Evolutionary conservation across 805 yeast genomes (phyloP).

Genomic region (Scheffersomyces coipomensis): DNA sequence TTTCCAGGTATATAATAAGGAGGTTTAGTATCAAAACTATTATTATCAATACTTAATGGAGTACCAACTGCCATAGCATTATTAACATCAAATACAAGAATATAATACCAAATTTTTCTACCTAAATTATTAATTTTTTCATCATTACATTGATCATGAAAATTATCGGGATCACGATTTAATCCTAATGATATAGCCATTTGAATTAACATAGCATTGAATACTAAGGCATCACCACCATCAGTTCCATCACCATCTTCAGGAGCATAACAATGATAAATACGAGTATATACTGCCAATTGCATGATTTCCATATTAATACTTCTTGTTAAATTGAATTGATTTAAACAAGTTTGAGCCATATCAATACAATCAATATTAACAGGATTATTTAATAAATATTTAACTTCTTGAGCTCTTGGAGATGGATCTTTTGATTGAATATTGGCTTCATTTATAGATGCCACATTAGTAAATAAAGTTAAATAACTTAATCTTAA

Average conservation of each 20-base stretch:
- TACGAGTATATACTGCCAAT: constrained; percentile 49
- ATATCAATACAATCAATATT: constrained; percentile 26
- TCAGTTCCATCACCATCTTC: constrained; percentile 58
- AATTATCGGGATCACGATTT: constrained; percentile 60
- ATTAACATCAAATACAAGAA: constrained; percentile 29
- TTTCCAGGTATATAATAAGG: constrained; percentile 35
- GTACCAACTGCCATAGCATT: constrained; percentile 31
- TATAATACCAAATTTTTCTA: constrained; percentile 58
- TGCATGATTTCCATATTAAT: constrained; percentile 54
- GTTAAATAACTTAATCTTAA: constrained; percentile 33
- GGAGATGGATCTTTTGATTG: constrained; percentile 22
- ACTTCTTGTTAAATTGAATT: constrained; percentile 31
- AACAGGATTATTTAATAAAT: constrained; percentile 27
- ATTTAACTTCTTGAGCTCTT: constrained; percentile 20
- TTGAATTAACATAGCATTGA: constrained; percentile 56
- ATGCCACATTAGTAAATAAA: constrained; percentile 26
- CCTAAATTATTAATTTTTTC: constrained; percentile 42
- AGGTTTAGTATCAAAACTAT: constrained; percentile 23
- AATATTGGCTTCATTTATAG: constrained; percentile 23
- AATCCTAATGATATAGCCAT: constrained; percentile 69
- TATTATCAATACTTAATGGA: constrained; percentile 27
- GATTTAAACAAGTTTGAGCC: constrained; percentile 35
- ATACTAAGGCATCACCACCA: constrained; percentile 58
- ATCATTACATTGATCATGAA: constrained; percentile 19
- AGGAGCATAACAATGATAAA: constrained; percentile 49